Base-by-base conservation (phyloP, 2,329 filamentous ascomycete genomes). In the Scedosporium dehoogii region DNA sequence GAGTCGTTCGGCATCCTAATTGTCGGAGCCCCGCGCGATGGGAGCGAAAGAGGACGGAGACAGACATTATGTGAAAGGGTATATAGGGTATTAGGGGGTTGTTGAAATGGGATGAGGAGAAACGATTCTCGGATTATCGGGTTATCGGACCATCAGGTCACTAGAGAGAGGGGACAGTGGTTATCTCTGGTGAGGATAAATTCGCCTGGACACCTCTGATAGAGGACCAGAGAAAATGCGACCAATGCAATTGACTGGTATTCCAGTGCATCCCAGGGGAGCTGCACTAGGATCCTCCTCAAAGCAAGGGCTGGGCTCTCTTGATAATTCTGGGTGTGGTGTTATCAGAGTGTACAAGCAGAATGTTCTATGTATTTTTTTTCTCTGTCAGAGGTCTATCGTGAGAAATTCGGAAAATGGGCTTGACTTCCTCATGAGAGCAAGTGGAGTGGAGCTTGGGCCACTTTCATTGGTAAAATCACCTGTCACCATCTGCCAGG, bases 251-350 rank as follows among this genome's bases (percentile, higher is more conserved):
- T 55, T 56, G 29, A 33, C 10, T 51, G n/a, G 46, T 55, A 38
- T 25, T 23, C 53, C 29, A 48, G 59, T 61, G 59, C 59, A 61
- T 61, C 59, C 59, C 59, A 61, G 29, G 44, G n/a, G 48, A n/a
- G 25, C 55, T 61, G n/a, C 27, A 14, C 55, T 9, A 23, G 51
- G 51, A 55, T 27, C 23, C 18, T 25, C 23, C 51, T 14, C 12
- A 23, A 14, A 16, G 16, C 33, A 33, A 33, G 44, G 44, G 12
- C 27, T 44, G 21, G 33, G 27, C 16, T 53, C 44, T 55, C 51
- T 18, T 55, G 21, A 27, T 25, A 38, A 53, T 38, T 60, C 25
- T 21, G n/a, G 56, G n/a, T 14, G 59, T 51, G 44, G 10, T 16
- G n/a, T 21, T 14, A 23, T 18, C 44, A 23, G 14, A 48, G 51